Base-by-base conservation (phyloP, 1,284 basidiomycete genomes). In the Ganoderma boninense region DNA sequence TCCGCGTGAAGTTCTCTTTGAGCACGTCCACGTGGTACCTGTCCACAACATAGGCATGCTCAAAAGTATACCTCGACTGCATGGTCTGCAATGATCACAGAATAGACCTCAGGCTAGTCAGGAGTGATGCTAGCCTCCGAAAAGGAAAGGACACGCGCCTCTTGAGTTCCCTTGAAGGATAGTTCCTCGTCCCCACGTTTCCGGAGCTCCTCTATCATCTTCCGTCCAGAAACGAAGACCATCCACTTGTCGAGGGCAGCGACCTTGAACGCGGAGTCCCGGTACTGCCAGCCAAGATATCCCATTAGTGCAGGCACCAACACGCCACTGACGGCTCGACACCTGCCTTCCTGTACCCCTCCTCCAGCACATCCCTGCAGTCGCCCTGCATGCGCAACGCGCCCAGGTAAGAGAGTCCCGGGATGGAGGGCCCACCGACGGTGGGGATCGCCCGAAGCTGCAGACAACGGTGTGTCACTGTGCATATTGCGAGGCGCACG, bases 191-290 rank as follows among this genome's bases (percentile, higher is more conserved):
- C 52, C 14, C 26, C 10, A 11, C 26, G 52, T 56, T 26, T 56
- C 52, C 52, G 16, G 13, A 56, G 26, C 26, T 56, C 52, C n/a
- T 56, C 52, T 11, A 56, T 26, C 67, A 63, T 65, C 40, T 67
- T 61, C 57, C 61, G 73, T 18, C 73, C 73, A 18, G 62, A 72
- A 35, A 74, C 73, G 11, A 80, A 56, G 35, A 81, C 74, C 3
- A 76, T 65, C 79, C 79, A 80, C 46, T 71, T 68, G 20, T 81
- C 79, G 54, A 80, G 73, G 71, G 80, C 77, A 0, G 85, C 79
- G 23, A 85, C 73, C 75, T 79, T 82, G 74, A 83, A 72, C 49
- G 44, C 54, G 0, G 65, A 64, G 0, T 76, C 74, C n/a, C 79
- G 80, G 70, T 82, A 79, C 84, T 84, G n/a, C n/a, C 8, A 0